Conservation (phyloP, 441 rosid species). For the Euphorbia corollata region DNA sequence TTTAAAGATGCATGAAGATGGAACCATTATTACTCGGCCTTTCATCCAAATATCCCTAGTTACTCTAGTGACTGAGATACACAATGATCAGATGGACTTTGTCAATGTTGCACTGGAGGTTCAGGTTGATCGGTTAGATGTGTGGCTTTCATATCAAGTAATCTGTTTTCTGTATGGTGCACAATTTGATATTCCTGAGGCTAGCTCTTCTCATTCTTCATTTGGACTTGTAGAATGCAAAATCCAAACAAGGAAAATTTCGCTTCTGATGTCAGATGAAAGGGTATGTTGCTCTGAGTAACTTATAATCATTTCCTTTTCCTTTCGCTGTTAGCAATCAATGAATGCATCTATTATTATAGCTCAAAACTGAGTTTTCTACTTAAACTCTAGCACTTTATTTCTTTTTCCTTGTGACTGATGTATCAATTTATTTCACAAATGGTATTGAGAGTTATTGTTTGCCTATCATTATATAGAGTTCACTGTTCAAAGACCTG, state of each 20-base stretch:
- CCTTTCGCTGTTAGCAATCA: not conserved
- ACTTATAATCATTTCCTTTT: conserved; percentile 1
- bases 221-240: conserved; percentile 38
- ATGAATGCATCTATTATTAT: conserved; percentile 3
- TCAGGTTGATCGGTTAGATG: conserved; percentile 52
- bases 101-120: conserved; percentile 34
- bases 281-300: conserved; percentile 45
- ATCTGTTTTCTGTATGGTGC: conserved; percentile 63
- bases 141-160: conserved; percentile 64
- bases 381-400: not conserved
- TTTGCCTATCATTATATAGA: too few species aligned
- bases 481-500: too few species aligned
- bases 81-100: conserved; percentile 29
- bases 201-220: conserved; percentile 44
- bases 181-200: conserved; percentile 43
- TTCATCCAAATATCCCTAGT: conserved; percentile 55
- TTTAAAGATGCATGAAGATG: conserved; percentile 34
- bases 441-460: not conserved
- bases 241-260: conserved; percentile 50
- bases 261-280: conserved; percentile 81
- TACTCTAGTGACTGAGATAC: conserved; percentile 41
- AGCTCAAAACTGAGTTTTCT: not conserved
- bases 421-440: not conserved
- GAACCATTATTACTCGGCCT: conserved; percentile 46
- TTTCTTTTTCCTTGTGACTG: not conserved